phyloP scores from a whole-genome alignment of 202 grass and related monocot genomes.

The Saccharum hybrid region DNA sequence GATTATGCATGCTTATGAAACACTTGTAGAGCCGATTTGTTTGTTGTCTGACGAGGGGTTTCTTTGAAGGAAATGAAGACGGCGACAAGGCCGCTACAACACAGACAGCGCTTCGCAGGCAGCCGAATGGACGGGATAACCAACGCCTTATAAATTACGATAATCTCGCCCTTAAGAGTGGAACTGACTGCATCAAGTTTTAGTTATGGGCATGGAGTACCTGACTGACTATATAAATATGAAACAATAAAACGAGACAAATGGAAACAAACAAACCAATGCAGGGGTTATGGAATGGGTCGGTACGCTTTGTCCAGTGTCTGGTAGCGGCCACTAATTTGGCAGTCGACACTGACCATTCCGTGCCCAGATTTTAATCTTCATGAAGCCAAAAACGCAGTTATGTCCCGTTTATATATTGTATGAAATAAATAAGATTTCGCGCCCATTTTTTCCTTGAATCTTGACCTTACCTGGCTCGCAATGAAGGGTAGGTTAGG shows the following conservation, averaged over 20 bases:
- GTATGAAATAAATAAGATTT: background rate
- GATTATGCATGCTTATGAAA: slow-evolving; percentile 2
- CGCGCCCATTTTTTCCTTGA: too few species aligned
- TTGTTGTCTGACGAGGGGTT: background rate
- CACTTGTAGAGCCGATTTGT: background rate
- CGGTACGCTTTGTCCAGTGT: slow-evolving; percentile 37
- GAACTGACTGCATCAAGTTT: background rate
- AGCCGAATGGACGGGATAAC: slow-evolving; percentile 42
- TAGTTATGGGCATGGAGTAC: background rate
- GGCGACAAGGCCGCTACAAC: background rate
- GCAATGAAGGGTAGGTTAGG: background rate
- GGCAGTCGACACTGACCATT: slow-evolving; percentile 12
- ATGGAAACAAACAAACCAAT: background rate
- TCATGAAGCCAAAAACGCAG: background rate
- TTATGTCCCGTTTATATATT: background rate
- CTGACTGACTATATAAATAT: background rate
- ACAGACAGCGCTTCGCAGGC: background rate
- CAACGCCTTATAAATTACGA: background rate
- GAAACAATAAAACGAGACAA: background rate
- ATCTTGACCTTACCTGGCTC: background rate
- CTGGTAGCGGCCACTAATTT: slow-evolving; percentile 20
- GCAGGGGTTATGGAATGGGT: slow-evolving; percentile 8
- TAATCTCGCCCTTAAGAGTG: background rate
- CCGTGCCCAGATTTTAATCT: background rate
- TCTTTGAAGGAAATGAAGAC: slow-evolving; percentile 32